Conservation (phyloP, 345 rosid species). For the Boechera stricta region DNA sequence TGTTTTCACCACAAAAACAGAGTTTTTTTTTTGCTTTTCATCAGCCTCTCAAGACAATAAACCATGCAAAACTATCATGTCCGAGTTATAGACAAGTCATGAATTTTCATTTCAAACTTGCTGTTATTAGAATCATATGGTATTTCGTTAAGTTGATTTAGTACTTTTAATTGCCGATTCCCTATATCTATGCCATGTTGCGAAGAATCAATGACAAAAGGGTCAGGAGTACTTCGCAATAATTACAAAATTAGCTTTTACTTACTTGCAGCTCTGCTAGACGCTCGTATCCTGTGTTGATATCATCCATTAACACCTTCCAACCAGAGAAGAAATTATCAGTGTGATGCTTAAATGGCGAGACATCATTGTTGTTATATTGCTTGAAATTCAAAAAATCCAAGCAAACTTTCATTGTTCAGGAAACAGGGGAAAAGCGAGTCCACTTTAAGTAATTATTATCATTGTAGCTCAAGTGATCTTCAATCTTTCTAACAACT, state of each 20-base stretch:
- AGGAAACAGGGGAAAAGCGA: not conserved
- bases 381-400: not conserved
- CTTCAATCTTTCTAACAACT: not conserved
- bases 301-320: constrained; percentile 90
- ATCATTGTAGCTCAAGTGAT: not conserved
- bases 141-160: not conserved
- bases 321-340: constrained; percentile 40
- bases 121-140: constrained; percentile 6
- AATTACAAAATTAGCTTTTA: not conserved
- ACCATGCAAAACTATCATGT: not conserved
- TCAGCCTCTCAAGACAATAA: not conserved
- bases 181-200: constrained; percentile 11
- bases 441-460: not conserved
- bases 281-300: constrained; percentile 88
- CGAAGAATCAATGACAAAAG: constrained; percentile 9
- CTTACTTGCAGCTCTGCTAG: constrained; percentile 85
- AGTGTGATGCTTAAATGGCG: constrained; percentile 7
- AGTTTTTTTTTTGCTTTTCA: not conserved
- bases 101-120: constrained; percentile 1
- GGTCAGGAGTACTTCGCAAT: not conserved
- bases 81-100: not conserved
- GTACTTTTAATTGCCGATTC: not conserved
- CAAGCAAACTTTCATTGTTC: not conserved
- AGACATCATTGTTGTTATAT: not conserved
- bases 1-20: constrained; percentile 44